Evolutionary conservation across 2,329 filamentous ascomycete genomes (phyloP).

Genomic region (Didymella pomorum): DNA sequence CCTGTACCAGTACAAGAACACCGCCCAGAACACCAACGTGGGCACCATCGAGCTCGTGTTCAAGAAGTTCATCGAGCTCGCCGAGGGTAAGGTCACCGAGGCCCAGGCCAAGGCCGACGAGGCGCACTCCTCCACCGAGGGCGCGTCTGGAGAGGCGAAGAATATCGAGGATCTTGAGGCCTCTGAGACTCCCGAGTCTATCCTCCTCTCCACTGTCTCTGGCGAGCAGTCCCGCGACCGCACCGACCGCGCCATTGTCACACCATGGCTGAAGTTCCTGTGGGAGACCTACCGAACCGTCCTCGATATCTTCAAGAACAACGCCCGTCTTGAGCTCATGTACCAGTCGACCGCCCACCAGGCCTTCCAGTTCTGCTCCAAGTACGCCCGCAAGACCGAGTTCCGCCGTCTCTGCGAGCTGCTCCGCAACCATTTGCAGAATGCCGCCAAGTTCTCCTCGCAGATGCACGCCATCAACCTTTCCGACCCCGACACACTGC

Average conservation of each 20-base stretch:
- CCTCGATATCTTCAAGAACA: constrained; percentile 98
- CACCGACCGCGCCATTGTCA: constrained; percentile 97
- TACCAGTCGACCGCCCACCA: constrained; percentile 98
- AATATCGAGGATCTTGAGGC: constrained; percentile 96
- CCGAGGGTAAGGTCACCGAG: constrained; percentile 93
- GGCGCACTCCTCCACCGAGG: constrained; percentile 84
- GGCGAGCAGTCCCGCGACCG: constrained; percentile 97
- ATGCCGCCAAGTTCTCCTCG: constrained; percentile 97
- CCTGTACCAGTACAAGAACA: constrained; percentile 99
- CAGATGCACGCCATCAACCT: constrained; percentile 99
- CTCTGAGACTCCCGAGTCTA: constrained; percentile 96
- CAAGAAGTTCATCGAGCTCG: constrained; percentile 97
- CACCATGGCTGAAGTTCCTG: constrained; percentile 98
- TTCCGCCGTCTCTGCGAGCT: constrained; percentile 98
- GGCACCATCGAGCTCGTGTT: constrained; percentile 93
- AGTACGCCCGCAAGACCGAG: constrained; percentile 98
- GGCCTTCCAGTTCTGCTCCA: constrained; percentile 98
- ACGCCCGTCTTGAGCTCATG: constrained; percentile 94
- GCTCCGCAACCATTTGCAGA: constrained; percentile 97
- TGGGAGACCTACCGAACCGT: constrained; percentile 99
- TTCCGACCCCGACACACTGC: constrained; percentile 94
- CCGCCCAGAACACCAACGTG: constrained; percentile 98
- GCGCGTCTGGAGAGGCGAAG: constrained; percentile 70
- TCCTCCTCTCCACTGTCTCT: constrained; percentile 95
- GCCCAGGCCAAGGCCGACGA: constrained; percentile 96